These are phyloP conservation scores for Tagetes patula DNA, from an alignment of 129 eudicot genomes.

Conservation along the genomic window DNA sequence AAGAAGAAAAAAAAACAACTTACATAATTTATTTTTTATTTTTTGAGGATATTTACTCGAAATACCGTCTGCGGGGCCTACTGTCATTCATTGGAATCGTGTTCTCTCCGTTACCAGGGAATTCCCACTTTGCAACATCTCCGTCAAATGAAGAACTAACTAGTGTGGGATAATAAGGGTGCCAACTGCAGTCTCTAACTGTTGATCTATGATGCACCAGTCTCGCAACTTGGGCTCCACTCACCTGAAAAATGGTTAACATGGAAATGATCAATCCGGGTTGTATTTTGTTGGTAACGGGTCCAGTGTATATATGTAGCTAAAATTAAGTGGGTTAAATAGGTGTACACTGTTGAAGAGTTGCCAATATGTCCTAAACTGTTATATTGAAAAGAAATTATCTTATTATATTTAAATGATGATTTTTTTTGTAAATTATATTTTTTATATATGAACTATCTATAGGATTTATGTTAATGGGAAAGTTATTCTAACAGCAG, in stretches of 20 bases:
- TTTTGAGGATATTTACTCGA: constrained; percentile 15
- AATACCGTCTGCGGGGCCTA: constrained; percentile 36
- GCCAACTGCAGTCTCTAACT: constrained; percentile 93
- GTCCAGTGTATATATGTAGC: neutral
- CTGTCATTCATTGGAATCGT: constrained; percentile 25
- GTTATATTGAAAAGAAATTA: neutral
- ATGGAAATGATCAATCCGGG: neutral
- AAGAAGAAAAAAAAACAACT: constrained; percentile 3
- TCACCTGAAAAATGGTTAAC: constrained; percentile 46
- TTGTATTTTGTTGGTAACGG: neutral
- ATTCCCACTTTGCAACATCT: constrained; percentile 78
- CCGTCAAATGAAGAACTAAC: constrained; percentile 96
- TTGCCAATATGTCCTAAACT: neutral
- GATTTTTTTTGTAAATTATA: neutral
- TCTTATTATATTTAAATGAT: neutral
- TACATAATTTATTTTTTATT: neutral
- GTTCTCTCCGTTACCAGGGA: constrained; percentile 50
- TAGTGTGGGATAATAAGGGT: constrained; percentile 77
- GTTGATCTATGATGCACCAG: constrained; percentile 76
- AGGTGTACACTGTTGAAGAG: neutral
- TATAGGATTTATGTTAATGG: neutral
- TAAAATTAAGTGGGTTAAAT: neutral
- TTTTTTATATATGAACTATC: neutral
- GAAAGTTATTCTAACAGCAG: neutral
- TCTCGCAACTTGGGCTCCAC: constrained; percentile 65